Evolutionary conservation across 148 eudicot genomes (phyloP).

Genomic region (Chenopodium quinoa): DNA sequence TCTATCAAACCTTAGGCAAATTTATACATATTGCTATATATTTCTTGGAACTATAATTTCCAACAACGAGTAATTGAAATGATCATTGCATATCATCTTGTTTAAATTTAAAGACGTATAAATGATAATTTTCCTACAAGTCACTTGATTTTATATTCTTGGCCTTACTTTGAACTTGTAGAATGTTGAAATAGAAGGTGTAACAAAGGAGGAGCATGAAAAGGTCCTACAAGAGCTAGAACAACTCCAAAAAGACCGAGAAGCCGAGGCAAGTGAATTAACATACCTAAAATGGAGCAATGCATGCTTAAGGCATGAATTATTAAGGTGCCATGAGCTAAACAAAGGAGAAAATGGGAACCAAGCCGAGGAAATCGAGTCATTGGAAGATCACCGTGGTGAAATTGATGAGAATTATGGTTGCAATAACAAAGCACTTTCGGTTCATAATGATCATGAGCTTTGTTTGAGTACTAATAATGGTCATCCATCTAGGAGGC

Average conservation of each 20-base stretch:
- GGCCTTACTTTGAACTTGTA: conserved; percentile 17
- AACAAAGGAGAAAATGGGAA: conserved; percentile 11
- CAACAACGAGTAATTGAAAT: too few relatives aligned
- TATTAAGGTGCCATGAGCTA: conserved; percentile 37
- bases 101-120: too few relatives aligned
- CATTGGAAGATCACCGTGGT: neutral
- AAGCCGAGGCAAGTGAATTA: conserved; percentile 38
- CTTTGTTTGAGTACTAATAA: neutral
- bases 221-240: conserved; percentile 40
- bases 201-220: conserved; percentile 34
- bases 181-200: conserved; percentile 30
- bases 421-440: neutral
- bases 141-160: too few relatives aligned
- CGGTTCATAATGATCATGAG: conserved; percentile 1
- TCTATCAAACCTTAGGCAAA: too few relatives aligned
- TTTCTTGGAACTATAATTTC: too few relatives aligned
- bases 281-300: conserved; percentile 50
- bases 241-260: conserved; percentile 34
- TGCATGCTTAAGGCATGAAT: conserved; percentile 54
- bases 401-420: conserved; percentile 21
- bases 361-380: conserved; percentile 9
- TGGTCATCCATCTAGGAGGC: conserved; percentile 30
- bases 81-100: too few relatives aligned
- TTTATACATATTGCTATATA: too few relatives aligned
- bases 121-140: too few relatives aligned